Evolutionary conservation across 495 filamentous ascomycete genomes (phyloP).

Genomic region (Gamarada debralockiae): DNA sequence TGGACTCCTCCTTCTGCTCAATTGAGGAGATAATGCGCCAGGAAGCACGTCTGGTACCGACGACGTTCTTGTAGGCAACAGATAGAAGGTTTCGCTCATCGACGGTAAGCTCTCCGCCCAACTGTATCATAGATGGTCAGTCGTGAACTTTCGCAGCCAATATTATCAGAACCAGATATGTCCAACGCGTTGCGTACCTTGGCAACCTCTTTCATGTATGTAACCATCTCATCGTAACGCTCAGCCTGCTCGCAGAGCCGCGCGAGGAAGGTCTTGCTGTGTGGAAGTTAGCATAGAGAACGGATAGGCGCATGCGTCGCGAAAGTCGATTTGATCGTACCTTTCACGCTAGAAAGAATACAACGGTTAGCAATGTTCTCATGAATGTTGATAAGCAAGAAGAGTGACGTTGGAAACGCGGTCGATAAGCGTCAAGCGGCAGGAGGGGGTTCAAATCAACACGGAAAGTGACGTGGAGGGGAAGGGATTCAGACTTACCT

Average conservation of each 20-base stretch:
- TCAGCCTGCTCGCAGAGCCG: constrained; percentile 99
- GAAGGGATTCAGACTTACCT: constrained; percentile 50
- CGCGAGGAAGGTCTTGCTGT: constrained; percentile 99
- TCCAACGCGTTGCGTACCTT: constrained; percentile 59
- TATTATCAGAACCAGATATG: constrained; percentile 1
- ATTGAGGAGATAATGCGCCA: constrained; percentile 99
- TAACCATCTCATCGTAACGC: constrained; percentile 99
- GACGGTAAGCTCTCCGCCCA: constrained; percentile 92
- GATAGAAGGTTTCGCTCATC: constrained; percentile 99
- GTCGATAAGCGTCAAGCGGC: constrained; percentile 33
- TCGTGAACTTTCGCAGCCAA: neutral
- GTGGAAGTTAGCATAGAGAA: constrained; percentile 11
- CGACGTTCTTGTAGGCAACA: constrained; percentile 99
- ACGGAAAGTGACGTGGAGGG: constrained; percentile 9
- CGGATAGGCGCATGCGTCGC: neutral
- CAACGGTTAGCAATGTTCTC: constrained; percentile 13
- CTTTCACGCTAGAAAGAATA: constrained; percentile 70
- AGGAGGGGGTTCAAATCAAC: constrained; percentile 29
- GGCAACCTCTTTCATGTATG: constrained; percentile 99
- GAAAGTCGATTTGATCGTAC: constrained; percentile 40
- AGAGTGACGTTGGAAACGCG: constrained; percentile 12
- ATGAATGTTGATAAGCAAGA: neutral
- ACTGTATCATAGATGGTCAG: constrained; percentile 40
- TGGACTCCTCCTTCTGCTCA: constrained; percentile 99
- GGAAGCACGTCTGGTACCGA: constrained; percentile 96